A percentile compares a stretch with the other conserved stretches of the same genome.
Evolutionary conservation across 306 rosid species (phyloP).

Genomic region (Trichosanthes truncata): DNA sequence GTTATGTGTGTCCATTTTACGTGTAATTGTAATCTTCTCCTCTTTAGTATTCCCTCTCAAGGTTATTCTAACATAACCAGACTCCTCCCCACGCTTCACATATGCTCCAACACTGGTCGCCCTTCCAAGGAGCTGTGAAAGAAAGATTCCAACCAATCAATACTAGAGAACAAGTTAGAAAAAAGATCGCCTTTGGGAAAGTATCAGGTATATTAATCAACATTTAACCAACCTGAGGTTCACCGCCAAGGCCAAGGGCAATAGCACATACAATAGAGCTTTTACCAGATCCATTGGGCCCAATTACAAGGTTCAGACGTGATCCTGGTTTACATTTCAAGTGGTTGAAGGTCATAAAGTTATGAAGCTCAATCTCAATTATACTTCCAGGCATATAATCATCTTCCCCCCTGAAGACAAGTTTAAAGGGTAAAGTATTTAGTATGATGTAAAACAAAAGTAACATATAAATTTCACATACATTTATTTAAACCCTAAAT

Average conservation of each 20-base stretch:
- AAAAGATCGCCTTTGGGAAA: background rate
- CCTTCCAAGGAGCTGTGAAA: constrained; percentile 71
- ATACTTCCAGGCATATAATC: constrained; percentile 95
- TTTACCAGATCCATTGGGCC: constrained; percentile 94
- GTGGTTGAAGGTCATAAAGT: constrained; percentile 82
- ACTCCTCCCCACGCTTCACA: constrained; percentile 88
- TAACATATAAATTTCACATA: background rate
- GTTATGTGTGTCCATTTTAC: constrained; percentile 61
- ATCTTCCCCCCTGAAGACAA: constrained; percentile 70
- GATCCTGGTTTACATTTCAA: constrained; percentile 79
- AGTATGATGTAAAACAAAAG: background rate
- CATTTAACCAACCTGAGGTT: constrained; percentile 75
- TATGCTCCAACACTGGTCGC: constrained; percentile 70
- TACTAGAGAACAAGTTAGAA: background rate
- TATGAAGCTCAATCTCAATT: constrained; percentile 70
- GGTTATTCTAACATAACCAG: constrained; percentile 56
- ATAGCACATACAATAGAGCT: constrained; percentile 97
- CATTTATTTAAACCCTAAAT: background rate
- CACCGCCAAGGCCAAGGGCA: constrained; percentile 95
- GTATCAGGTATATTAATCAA: background rate
- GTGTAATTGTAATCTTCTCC: constrained; percentile 41
- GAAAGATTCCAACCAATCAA: constrained; percentile 15
- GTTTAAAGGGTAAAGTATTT: constrained; percentile 10
- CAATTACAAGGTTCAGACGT: constrained; percentile 87
- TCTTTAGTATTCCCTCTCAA: constrained; percentile 60